Conservation (phyloP, 352 stramenopile species). For the Pythium utonaiense region DNA sequence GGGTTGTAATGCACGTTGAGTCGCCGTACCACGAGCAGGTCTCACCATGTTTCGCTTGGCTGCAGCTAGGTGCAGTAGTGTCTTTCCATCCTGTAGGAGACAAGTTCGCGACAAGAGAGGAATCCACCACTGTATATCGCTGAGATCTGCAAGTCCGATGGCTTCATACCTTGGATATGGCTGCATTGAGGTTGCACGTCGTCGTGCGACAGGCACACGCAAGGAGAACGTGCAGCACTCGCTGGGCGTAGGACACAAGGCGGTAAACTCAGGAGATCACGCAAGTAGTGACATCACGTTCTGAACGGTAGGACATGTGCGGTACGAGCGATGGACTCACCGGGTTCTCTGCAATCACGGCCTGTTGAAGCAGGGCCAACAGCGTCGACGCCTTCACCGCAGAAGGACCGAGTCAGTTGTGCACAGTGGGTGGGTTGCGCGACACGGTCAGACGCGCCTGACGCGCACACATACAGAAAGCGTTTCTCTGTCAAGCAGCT, state of each 20-base stretch:
- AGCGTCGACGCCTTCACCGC: neutral
- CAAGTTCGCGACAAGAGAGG: neutral
- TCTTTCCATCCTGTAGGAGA: conserved; percentile 29
- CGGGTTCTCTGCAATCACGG: conserved; percentile 11
- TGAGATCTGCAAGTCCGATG: neutral
- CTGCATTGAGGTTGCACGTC: conserved; percentile 17
- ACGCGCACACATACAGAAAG: neutral
- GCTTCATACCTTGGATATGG: conserved; percentile 18
- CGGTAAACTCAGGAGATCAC: neutral
- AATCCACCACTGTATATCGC: too few species aligned
- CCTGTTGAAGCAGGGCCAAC: conserved; percentile 11
- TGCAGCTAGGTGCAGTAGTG: conserved; percentile 28
- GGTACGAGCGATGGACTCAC: too few species aligned
- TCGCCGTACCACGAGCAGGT: too few species aligned
- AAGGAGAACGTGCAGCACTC: conserved; percentile 13
- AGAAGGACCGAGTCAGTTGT: neutral
- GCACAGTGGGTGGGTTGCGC: neutral
- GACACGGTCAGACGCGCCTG: neutral
- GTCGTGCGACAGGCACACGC: conserved; percentile 2
- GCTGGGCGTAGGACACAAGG: conserved; percentile 13
- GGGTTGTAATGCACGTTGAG: too few species aligned
- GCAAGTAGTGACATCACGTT: neutral
- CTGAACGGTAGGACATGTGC: too few species aligned
- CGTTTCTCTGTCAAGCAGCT: neutral
- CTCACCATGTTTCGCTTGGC: conserved; percentile 31